Evolutionary conservation across 306 rosid species (phyloP).

Genomic region (Trichosanthes truncata): DNA sequence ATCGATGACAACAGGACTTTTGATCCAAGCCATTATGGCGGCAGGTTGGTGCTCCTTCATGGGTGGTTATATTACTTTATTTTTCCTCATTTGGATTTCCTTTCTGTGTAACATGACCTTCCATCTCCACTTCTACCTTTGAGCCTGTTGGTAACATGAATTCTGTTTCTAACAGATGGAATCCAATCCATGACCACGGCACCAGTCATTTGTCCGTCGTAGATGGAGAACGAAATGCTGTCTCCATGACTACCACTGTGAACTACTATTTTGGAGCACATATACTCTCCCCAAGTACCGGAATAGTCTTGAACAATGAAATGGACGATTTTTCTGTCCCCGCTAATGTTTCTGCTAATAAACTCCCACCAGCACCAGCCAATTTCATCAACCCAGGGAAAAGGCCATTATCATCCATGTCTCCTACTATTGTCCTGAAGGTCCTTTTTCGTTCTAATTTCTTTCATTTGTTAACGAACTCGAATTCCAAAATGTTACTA

Average conservation of each 20-base stretch:
- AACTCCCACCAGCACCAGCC: slow-evolving; percentile 59
- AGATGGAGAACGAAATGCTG: slow-evolving; percentile 48
- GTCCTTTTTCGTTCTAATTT: slow-evolving; percentile 17
- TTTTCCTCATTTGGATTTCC: not conserved
- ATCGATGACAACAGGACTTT: slow-evolving; percentile 59
- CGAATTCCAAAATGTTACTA: not conserved
- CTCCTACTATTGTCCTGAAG: slow-evolving; percentile 72
- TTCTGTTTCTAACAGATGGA: slow-evolving; percentile 39
- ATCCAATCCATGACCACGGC: slow-evolving; percentile 67
- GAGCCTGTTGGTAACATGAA: not conserved
- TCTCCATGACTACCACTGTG: slow-evolving; percentile 72
- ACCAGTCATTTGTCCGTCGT: slow-evolving; percentile 64
- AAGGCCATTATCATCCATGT: slow-evolving; percentile 79
- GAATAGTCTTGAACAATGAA: slow-evolving; percentile 79
- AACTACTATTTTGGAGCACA: slow-evolving; percentile 62
- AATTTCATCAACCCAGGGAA: slow-evolving; percentile 73
- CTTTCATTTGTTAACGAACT: not conserved
- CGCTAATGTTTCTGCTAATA: slow-evolving; percentile 26
- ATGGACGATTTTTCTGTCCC: slow-evolving; percentile 87
- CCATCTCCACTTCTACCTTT: not conserved
- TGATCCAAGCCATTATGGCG: slow-evolving; percentile 58
- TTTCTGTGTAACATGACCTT: not conserved
- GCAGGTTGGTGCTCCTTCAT: slow-evolving; percentile 37
- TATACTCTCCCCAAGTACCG: slow-evolving; percentile 61
- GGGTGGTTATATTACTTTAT: not conserved